These are phyloP conservation scores for Fusarium sp. DNA, from an alignment of 2,329 filamentous ascomycete species.

Conservation along the genomic window DNA sequence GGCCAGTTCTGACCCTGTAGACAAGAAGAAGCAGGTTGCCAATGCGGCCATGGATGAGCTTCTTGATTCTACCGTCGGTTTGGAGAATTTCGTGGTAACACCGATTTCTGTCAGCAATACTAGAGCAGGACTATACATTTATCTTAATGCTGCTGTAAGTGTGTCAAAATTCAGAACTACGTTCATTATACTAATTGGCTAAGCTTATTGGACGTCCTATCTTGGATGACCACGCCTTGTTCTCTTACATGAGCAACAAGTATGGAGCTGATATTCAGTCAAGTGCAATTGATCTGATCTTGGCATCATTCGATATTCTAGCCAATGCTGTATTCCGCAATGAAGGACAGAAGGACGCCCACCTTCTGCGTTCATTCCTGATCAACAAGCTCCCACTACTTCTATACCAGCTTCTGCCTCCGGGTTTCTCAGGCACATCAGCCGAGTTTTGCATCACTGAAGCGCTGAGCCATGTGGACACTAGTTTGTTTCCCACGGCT, in stretches of 20 bases:
- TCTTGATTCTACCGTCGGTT: slow-evolving; percentile 65
- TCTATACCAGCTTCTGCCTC: slow-evolving; percentile 66
- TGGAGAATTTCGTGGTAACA: slow-evolving; percentile 65
- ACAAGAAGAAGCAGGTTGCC: slow-evolving; percentile 62
- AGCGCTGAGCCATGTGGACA: slow-evolving; percentile 83
- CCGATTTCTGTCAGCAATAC: slow-evolving; percentile 80
- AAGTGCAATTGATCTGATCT: slow-evolving; percentile 83
- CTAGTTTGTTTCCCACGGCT: slow-evolving; percentile 75
- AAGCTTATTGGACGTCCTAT: slow-evolving; percentile 84
- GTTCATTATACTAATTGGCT: slow-evolving; percentile 5
- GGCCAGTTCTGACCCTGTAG: slow-evolving; percentile 63
- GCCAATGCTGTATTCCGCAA: slow-evolving; percentile 83
- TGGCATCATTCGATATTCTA: slow-evolving; percentile 89
- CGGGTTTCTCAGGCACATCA: slow-evolving; percentile 79
- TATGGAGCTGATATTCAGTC: slow-evolving; percentile 85
- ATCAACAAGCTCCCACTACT: slow-evolving; percentile 73
- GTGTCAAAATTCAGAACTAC: rapidly evolving
- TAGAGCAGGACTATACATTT: slow-evolving; percentile 84
- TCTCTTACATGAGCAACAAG: slow-evolving; percentile 84
- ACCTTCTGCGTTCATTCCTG: slow-evolving; percentile 86
- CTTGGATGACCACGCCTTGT: slow-evolving; percentile 81
- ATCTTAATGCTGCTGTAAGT: slow-evolving; percentile 81
- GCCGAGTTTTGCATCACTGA: slow-evolving; percentile 75
- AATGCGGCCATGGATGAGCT: slow-evolving; percentile 66
- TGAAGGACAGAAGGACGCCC: slow-evolving; percentile 68